Conservation (phyloP, 768 basidiomycete species). For the Melanogaster broomeanus region DNA sequence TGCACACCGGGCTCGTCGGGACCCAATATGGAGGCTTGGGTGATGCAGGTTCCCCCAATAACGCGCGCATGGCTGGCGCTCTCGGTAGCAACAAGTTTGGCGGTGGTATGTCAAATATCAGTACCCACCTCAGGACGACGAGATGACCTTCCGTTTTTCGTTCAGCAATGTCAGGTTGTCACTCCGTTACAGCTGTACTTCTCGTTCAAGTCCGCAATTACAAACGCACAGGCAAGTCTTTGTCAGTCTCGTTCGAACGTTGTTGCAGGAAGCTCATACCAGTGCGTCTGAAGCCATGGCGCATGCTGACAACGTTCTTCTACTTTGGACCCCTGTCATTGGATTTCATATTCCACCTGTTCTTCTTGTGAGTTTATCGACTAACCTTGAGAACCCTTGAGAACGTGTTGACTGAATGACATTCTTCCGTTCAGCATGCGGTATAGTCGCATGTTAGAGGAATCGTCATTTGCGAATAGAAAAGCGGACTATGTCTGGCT, state of each 20-base stretch:
- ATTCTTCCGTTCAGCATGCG: constrained; percentile 69
- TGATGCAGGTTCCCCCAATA: constrained; percentile 88
- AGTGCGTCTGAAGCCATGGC: constrained; percentile 66
- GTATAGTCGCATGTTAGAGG: constrained; percentile 95
- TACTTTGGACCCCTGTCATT: constrained; percentile 94
- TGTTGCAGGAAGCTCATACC: constrained; percentile 10
- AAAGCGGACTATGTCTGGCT: constrained; percentile 97
- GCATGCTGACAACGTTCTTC: constrained; percentile 87
- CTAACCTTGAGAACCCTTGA: neutral
- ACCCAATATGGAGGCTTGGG: constrained; percentile 80
- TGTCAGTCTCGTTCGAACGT: constrained; percentile 1
- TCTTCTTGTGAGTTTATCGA: constrained; percentile 83
- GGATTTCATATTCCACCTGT: constrained; percentile 95
- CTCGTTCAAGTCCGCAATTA: constrained; percentile 82
- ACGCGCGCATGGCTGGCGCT: constrained; percentile 85
- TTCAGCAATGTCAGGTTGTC: constrained; percentile 88
- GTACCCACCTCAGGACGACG: neutral
- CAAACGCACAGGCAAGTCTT: constrained; percentile 70
- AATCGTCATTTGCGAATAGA: constrained; percentile 89
- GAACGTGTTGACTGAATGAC: neutral
- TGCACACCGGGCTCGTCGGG: constrained; percentile 5
- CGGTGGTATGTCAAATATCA: constrained; percentile 66
- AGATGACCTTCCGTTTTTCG: constrained; percentile 8
- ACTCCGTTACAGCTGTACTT: constrained; percentile 93
- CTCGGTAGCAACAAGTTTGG: constrained; percentile 77